Conservation (phyloP, 2,329 filamentous ascomycete genomes). For the Nannizziopsis barbatae region DNA sequence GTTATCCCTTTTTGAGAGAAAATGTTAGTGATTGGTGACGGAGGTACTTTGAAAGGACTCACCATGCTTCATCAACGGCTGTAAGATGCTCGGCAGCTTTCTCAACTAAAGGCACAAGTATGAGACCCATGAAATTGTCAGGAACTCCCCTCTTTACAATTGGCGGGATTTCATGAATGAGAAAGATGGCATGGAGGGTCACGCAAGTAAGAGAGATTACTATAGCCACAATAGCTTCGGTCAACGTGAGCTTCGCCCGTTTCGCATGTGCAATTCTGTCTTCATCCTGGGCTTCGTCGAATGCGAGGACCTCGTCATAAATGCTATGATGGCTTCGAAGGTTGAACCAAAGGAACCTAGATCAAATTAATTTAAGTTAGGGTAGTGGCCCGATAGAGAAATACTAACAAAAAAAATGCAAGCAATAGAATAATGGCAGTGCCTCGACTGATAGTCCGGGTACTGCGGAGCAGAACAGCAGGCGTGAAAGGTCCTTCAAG, state of each 20-base stretch:
- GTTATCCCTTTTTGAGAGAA: conserved; percentile 28
- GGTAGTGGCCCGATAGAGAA: neutral
- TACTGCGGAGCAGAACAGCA: conserved; percentile 40
- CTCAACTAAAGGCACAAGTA: conserved; percentile 68
- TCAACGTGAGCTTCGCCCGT: conserved; percentile 61
- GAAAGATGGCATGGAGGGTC: conserved; percentile 58
- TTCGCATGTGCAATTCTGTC: conserved; percentile 50
- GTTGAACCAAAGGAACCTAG: conserved; percentile 55
- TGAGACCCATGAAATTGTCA: conserved; percentile 56
- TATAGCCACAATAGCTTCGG: conserved; percentile 54
- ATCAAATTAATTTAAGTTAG: neutral
- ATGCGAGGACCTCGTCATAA: conserved; percentile 61
- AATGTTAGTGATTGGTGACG: conserved; percentile 12
- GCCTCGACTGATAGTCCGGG: conserved; percentile 57
- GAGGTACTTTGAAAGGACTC: conserved; percentile 24
- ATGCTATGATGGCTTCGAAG: conserved; percentile 65
- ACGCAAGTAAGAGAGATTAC: conserved; percentile 55
- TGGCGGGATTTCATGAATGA: conserved; percentile 60
- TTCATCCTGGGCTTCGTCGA: conserved; percentile 56
- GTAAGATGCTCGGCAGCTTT: conserved; percentile 80
- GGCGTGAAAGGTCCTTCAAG: conserved; percentile 24
- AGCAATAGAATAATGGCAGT: conserved; percentile 60
- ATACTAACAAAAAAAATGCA: conserved; percentile 51
- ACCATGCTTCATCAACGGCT: conserved; percentile 73
- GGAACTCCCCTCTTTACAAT: conserved; percentile 46